Conservation (phyloP, 352 stramenopile genomes). For the Aphanomyces astaci region DNA sequence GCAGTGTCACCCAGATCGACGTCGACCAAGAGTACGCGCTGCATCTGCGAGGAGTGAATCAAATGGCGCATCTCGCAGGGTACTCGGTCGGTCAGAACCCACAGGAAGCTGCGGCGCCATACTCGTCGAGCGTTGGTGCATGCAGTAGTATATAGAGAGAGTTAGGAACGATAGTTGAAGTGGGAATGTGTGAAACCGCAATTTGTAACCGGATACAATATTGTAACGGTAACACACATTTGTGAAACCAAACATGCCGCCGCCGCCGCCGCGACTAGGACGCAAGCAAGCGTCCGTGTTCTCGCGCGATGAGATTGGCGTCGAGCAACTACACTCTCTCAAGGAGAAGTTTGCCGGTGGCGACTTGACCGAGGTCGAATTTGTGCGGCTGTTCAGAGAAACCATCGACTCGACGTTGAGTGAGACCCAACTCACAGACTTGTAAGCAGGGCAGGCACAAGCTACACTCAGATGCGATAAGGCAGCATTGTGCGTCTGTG, state of each 20-base stretch:
- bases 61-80: neutral
- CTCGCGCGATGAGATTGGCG: slow-evolving; percentile 69
- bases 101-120: neutral
- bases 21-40: slow-evolving; percentile 12
- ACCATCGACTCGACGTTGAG: slow-evolving; percentile 72
- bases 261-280: neutral
- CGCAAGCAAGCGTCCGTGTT: slow-evolving; percentile 34
- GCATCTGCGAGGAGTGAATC: slow-evolving; percentile 4
- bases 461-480: too few relatives aligned
- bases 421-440: slow-evolving; percentile 66
- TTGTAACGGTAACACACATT: too few relatives aligned
- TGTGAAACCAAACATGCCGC: neutral
- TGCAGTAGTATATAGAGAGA: too few relatives aligned
- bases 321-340: slow-evolving; percentile 73
- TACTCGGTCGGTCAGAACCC: neutral
- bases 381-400: slow-evolving; percentile 73
- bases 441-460: slow-evolving; percentile 49
- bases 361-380: slow-evolving; percentile 78
- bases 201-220: too few relatives aligned
- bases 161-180: too few relatives aligned
- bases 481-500: neutral
- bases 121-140: too few relatives aligned
- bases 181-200: too few relatives aligned
- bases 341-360: slow-evolving; percentile 79
- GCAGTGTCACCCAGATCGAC: slow-evolving; percentile 18